phyloP scores from a whole-genome alignment of 176 grass and related monocot genomes.

The Typha latifolia region DNA sequence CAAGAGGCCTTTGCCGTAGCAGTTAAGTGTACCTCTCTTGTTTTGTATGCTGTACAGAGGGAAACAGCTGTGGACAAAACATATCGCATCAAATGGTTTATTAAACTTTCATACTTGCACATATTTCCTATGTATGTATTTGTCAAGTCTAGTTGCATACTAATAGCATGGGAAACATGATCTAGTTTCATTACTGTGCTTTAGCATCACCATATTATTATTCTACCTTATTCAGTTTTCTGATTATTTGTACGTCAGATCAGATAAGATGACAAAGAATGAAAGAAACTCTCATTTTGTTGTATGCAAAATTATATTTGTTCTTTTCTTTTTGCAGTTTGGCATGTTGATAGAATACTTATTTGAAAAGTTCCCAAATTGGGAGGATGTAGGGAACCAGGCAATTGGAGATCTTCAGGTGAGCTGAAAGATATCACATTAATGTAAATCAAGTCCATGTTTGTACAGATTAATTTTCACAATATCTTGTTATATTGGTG shows the following conservation, averaged over 20 bases:
- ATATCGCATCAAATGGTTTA: too few relatives aligned
- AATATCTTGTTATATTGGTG: too few relatives aligned
- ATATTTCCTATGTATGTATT: too few relatives aligned
- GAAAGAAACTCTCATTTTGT: neutral
- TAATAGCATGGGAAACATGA: too few relatives aligned
- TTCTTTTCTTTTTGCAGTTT: slow-evolving; percentile 53
- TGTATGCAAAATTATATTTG: neutral
- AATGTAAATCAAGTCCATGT: too few relatives aligned
- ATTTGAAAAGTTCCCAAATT: slow-evolving; percentile 89
- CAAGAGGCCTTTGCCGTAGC: too few relatives aligned
- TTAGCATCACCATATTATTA: neutral
- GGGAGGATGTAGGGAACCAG: slow-evolving; percentile 81
- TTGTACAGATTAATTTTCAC: too few relatives aligned
- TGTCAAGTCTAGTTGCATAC: too few relatives aligned
- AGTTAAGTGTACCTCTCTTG: too few relatives aligned
- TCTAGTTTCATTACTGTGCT: neutral
- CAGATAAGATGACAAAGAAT: neutral
- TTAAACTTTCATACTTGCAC: too few relatives aligned
- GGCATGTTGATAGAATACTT: slow-evolving; percentile 96
- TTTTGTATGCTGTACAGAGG: too few relatives aligned
- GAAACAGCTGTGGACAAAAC: too few relatives aligned
- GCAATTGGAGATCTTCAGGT: slow-evolving; percentile 98
- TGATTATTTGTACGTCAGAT: neutral
- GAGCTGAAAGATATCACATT: neutral
- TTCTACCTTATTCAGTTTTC: neutral